Conservation (phyloP, 2,329 filamentous ascomycete genomes). For the Colletotrichum eleusines region DNA sequence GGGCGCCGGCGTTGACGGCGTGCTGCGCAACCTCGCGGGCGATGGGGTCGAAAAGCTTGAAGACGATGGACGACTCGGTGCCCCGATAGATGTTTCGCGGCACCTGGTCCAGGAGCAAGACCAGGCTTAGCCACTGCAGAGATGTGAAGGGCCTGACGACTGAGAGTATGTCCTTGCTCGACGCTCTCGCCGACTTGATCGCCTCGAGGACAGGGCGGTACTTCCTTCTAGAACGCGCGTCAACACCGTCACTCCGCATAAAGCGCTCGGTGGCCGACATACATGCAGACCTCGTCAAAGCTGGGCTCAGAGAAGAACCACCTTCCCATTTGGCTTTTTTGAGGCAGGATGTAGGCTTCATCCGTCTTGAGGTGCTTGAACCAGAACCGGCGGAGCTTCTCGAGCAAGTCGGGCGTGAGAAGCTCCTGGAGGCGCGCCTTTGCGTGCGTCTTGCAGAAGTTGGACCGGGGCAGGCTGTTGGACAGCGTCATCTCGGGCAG, state of each 20-base stretch:
- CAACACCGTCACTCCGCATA: background rate
- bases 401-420: constrained; percentile 49
- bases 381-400: constrained; percentile 53
- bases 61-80: constrained; percentile 57
- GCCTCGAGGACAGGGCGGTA: constrained; percentile 52
- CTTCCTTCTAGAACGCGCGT: constrained; percentile 43
- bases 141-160: constrained; percentile 46
- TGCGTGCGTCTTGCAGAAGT: constrained; percentile 32
- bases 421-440: constrained; percentile 38
- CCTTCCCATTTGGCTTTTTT: constrained; percentile 45
- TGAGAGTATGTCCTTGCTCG: constrained; percentile 49
- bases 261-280: constrained; percentile 36
- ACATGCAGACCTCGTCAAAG: constrained; percentile 54
- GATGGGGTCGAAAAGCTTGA: constrained; percentile 68
- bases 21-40: constrained; percentile 56
- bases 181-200: constrained; percentile 46
- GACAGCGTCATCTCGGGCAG: constrained; percentile 26
- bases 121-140: constrained; percentile 60
- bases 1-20: constrained; percentile 52
- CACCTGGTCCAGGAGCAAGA: constrained; percentile 73
- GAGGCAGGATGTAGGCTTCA: constrained; percentile 47
- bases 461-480: constrained; percentile 28
- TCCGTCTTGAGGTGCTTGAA: constrained; percentile 51
- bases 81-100: constrained; percentile 72
- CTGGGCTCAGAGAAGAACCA: constrained; percentile 53